Percentiles rank a stretch among this genome's conserved stretches.
phyloP scores from a whole-genome alignment of 2,329 filamentous ascomycete species.

The Kalaharituber pfeilii region DNA sequence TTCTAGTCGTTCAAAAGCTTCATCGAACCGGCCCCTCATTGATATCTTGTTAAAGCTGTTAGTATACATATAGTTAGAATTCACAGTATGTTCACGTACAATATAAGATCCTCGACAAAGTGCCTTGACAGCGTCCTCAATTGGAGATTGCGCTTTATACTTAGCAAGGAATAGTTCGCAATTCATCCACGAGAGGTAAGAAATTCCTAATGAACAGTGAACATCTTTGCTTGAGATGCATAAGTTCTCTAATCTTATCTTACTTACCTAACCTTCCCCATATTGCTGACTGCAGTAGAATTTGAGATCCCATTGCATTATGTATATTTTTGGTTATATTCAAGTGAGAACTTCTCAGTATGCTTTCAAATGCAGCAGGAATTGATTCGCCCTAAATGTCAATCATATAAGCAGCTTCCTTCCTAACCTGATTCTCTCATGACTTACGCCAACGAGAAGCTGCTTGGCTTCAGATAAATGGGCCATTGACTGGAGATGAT shows the following conservation, averaged over 20 bases:
- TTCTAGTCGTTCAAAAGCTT: slow-evolving; percentile 45
- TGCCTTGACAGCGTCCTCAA: slow-evolving; percentile 65
- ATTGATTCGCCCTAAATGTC: slow-evolving; percentile 40
- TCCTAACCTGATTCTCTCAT: no score
- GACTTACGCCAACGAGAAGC: slow-evolving; percentile 47
- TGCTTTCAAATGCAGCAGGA: slow-evolving; percentile 50
- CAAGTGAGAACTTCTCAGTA: slow-evolving; percentile 68
- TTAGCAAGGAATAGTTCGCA: slow-evolving; percentile 62
- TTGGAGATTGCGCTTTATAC: slow-evolving; percentile 43
- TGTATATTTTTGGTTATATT: slow-evolving; percentile 60
- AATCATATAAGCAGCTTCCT: neutral
- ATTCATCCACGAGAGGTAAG: slow-evolving; percentile 36
- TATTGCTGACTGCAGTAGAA: slow-evolving; percentile 53
- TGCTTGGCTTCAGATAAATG: slow-evolving; percentile 74
- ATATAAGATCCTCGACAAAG: slow-evolving; percentile 53
- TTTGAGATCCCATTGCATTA: slow-evolving; percentile 54
- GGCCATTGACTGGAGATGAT: slow-evolving; percentile 65
- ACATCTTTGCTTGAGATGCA: slow-evolving; percentile 4
- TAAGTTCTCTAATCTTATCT: no score
- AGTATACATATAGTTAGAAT: neutral
- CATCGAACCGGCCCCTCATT: slow-evolving; percentile 45
- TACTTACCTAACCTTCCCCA: slow-evolving; percentile 56
- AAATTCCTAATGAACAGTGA: slow-evolving; percentile 29
- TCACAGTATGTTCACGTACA: slow-evolving; percentile 26
- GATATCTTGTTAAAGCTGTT: slow-evolving; percentile 14